Conservation (phyloP, 768 basidiomycete genomes). For the Cytidiella melzeri region DNA sequence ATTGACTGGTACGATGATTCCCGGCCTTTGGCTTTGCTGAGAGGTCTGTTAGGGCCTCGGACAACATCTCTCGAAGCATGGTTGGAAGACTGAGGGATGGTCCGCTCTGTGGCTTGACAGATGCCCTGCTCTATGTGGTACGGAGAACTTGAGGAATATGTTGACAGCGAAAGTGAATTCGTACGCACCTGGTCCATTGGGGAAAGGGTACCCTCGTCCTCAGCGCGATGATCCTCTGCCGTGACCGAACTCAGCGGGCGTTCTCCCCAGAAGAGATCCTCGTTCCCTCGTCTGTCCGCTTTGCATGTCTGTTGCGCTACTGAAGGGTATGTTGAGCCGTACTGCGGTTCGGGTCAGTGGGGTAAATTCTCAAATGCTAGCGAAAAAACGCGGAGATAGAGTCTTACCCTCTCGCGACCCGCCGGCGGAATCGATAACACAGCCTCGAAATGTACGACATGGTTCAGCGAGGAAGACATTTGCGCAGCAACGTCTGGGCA, state of each 20-base stretch:
- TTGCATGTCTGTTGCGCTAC: constrained; percentile 35
- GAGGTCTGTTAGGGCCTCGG: neutral
- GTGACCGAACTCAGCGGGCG: constrained; percentile 23
- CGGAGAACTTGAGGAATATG: no score
- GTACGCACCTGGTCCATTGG: no score
- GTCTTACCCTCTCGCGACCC: constrained; percentile 27
- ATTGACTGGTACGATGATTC: no score
- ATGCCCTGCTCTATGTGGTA: no score
- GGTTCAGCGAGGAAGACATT: constrained; percentile 13
- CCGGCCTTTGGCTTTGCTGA: neutral
- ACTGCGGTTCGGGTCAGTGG: constrained; percentile 10
- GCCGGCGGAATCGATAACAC: constrained; percentile 26
- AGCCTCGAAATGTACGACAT: constrained; percentile 28
- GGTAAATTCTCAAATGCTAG: no score
- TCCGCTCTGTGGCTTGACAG: no score
- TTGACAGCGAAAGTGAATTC: no score
- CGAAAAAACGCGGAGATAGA: neutral
- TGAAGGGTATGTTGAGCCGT: constrained; percentile 31
- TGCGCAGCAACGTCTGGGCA: constrained; percentile 7
- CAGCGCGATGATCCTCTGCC: neutral
- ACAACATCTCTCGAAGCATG: neutral
- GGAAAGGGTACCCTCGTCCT: no score
- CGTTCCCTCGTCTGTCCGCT: constrained; percentile 27
- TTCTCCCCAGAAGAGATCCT: constrained; percentile 34
- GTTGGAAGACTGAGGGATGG: no score